These are phyloP conservation scores for Debaryomyces maramus DNA, from an alignment of 805 yeast species.

Conservation along the genomic window DNA sequence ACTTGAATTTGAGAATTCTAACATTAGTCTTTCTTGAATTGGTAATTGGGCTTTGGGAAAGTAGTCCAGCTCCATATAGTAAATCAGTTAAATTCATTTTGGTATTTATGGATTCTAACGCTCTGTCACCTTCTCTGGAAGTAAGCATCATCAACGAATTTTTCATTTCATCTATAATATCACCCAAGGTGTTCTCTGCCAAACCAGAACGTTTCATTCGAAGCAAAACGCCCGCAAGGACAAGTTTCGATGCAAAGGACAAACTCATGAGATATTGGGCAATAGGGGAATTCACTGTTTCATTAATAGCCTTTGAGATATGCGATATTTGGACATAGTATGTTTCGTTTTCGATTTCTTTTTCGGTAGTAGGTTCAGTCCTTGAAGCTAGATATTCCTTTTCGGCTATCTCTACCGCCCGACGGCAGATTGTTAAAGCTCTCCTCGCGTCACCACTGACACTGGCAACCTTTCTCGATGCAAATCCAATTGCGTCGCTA, in stretches of 20 bases:
- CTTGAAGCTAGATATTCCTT: slow-evolving; percentile 42
- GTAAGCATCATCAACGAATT: slow-evolving; percentile 47
- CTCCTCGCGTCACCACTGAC: slow-evolving; percentile 98
- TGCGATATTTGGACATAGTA: slow-evolving; percentile 69
- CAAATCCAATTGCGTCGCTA: slow-evolving; percentile 83
- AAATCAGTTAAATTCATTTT: slow-evolving; percentile 18
- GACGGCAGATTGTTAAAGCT: slow-evolving; percentile 80
- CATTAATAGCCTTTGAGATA: slow-evolving; percentile 76
- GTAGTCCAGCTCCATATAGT: slow-evolving; percentile 23
- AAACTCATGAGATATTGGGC: slow-evolving; percentile 55
- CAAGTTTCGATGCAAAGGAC: slow-evolving; percentile 68
- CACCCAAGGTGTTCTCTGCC: slow-evolving; percentile 73
- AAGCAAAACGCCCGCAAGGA: slow-evolving; percentile 66
- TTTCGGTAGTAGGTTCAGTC: slow-evolving; percentile 12
- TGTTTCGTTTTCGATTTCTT: slow-evolving; percentile 33
- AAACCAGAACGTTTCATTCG: slow-evolving; percentile 65
- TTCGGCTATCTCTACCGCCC: slow-evolving; percentile 90
- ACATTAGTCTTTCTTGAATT: slow-evolving; percentile 23
- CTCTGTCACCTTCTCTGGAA: slow-evolving; percentile 20
- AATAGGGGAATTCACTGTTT: slow-evolving; percentile 76
- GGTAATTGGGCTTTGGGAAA: slow-evolving; percentile 21
- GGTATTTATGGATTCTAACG: slow-evolving; percentile 16
- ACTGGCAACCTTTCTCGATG: slow-evolving; percentile 90
- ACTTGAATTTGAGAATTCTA: slow-evolving; percentile 60
- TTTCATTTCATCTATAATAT: slow-evolving; percentile 73